These are phyloP conservation scores for Aspergillus terreus DNA, from an alignment of 2,329 filamentous ascomycete genomes.

Conservation along the genomic window DNA sequence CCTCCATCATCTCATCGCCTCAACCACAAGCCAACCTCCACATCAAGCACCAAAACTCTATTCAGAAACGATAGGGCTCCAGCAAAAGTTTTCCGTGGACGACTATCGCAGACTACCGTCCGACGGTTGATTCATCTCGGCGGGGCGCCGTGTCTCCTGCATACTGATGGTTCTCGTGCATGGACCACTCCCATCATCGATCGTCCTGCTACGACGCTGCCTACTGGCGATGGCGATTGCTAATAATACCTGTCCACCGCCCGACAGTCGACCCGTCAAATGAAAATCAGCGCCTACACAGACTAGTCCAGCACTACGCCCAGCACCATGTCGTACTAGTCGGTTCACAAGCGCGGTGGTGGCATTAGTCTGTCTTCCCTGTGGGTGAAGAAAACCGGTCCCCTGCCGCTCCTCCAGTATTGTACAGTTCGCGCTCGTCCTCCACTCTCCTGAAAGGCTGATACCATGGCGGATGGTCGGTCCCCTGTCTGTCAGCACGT, in stretches of 20 bases:
- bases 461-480: background rate
- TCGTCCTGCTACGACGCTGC: slow-evolving; percentile 10
- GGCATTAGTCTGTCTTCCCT: slow-evolving; percentile 9
- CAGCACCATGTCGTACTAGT: slow-evolving; percentile 2
- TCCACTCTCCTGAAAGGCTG: background rate
- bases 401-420: background rate
- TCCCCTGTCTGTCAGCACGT: background rate
- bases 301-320: slow-evolving; percentile 7
- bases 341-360: slow-evolving; percentile 14
- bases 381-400: slow-evolving; percentile 8
- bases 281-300: slow-evolving; percentile 12
- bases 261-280: slow-evolving; percentile 10
- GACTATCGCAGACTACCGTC: slow-evolving; percentile 16
- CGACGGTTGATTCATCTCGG: slow-evolving; percentile 24
- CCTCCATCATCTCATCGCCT: background rate
- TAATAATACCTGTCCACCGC: slow-evolving; percentile 9
- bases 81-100: slow-evolving; percentile 13
- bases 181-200: slow-evolving; percentile 17
- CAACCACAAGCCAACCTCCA: background rate
- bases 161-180: slow-evolving; percentile 22
- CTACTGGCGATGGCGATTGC: slow-evolving; percentile 3
- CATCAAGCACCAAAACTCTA: background rate
- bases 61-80: background rate
- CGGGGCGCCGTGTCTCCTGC: slow-evolving; percentile 21
- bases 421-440: background rate